Evolutionary conservation across 306 rosid genomes (phyloP), one percentile per base, ranked within the genome.

Genomic region (Begonia loranthoides): DNA sequence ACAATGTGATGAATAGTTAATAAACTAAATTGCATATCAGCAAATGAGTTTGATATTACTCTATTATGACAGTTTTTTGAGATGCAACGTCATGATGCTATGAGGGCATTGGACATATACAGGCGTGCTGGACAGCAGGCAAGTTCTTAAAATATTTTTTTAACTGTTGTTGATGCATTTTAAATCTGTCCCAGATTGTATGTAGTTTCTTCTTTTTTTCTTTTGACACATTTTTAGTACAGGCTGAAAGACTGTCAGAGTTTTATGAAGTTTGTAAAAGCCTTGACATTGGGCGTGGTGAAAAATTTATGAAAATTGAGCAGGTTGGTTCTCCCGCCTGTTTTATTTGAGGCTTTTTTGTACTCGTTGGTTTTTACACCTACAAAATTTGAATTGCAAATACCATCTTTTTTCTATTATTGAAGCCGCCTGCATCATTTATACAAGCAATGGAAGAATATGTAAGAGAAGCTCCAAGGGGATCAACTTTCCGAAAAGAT

Each of bases 371-470:
- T 49, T 45, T 36, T 28, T 0, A 2, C 33, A 11, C 13, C 45
- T 45, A 15, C 41, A 34, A 65, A 12, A 3, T 4, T 51, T 45
- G 10, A 13, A 19, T 43, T 41, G 11, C 28, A 48, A 17, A 16
- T 60, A 57, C 48, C 64, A 52, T 69, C 68, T 55, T 59, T 54
- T 60, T 34, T 65, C 24, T 49, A 40, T 62, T 75, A 38, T 64
- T 76, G 75, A 50, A 92, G 99, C 89, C 96, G 54, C 99, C 96
- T 21, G 73, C 84, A 17, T 92, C 99, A 36, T 92, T 92, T 75
- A 74, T 92, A 64, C 99, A 86, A 83, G 77, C 99, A 70, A 92
- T 92, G 99, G 96, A 92, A 71, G 99, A 92, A 66, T 92, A 92
- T 33, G 87, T 87, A 60, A 79, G 59, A 79, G 96, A 87, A 41